phyloP scores from a whole-genome alignment of 208 protist genomes.

The Entamoeba dispar region DNA sequence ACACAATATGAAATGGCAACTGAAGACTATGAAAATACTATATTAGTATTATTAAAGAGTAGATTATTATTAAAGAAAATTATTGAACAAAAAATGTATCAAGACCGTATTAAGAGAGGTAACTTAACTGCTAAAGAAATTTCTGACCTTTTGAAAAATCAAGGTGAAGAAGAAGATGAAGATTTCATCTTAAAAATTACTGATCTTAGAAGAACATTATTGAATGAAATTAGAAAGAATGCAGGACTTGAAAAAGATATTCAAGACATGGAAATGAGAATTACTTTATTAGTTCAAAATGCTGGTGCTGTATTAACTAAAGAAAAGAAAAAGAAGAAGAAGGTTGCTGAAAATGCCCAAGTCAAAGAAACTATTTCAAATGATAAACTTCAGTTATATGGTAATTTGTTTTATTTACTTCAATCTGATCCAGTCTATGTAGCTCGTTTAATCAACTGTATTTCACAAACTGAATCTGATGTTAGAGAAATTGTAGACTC shows the following conservation, averaged over 20 bases:
- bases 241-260: not conserved
- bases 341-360: not conserved
- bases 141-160: not conserved
- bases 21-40: not conserved
- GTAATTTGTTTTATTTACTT: not conserved
- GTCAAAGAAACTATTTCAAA: not conserved
- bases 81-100: constrained; percentile 1
- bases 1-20: not conserved
- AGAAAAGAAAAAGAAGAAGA: not conserved
- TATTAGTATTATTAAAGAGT: not conserved
- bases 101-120: not conserved
- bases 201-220: not conserved
- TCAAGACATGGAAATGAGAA: not conserved
- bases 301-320: not conserved
- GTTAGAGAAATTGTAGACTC: not conserved
- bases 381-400: not conserved
- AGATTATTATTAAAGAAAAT: not conserved
- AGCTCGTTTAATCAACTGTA: not conserved
- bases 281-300: not conserved
- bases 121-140: not conserved
- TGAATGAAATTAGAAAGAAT: not conserved
- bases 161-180: not conserved
- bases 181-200: not conserved
- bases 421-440: not conserved
- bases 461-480: not conserved